phyloP scores from a whole-genome alignment of 1,139 yeast species.

The Zygosaccharomyces sapae region DNA sequence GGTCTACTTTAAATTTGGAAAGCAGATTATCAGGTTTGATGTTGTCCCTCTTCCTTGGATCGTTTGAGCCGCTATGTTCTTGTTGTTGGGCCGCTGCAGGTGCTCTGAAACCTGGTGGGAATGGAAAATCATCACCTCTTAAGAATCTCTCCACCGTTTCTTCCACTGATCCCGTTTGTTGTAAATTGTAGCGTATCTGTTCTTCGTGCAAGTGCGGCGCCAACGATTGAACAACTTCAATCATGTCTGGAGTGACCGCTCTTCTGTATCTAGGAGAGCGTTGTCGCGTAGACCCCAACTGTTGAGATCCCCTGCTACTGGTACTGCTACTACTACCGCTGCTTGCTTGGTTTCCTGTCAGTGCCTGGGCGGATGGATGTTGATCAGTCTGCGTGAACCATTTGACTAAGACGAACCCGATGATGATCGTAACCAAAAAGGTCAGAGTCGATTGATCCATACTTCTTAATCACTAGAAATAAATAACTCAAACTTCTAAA shows the following conservation, averaged over 20 bases:
- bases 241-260: constrained; percentile 71
- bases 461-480: not conserved
- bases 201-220: constrained; percentile 69
- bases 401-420: constrained; percentile 28
- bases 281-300: constrained; percentile 8
- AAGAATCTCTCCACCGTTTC: constrained; percentile 68
- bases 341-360: constrained; percentile 3
- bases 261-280: constrained; percentile 40
- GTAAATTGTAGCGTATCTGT: constrained; percentile 64
- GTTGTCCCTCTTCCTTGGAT: constrained; percentile 32
- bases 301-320: constrained; percentile 5
- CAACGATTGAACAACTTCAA: constrained; percentile 77
- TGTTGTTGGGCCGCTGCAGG: constrained; percentile 15
- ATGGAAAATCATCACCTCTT: constrained; percentile 61
- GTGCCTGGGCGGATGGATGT: constrained; percentile 13
- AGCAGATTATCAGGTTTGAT: constrained; percentile 34
- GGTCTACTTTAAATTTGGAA: constrained; percentile 29
- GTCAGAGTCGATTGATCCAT: constrained; percentile 28
- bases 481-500: not conserved
- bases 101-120: constrained; percentile 48
- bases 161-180: constrained; percentile 75
- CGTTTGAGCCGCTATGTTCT: constrained; percentile 14
- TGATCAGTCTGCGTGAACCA: constrained; percentile 31
- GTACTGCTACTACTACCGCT: not conserved
- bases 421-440: constrained; percentile 22